Conservation (phyloP, 306 rosid genomes). For the Inga leiocalycina region DNA sequence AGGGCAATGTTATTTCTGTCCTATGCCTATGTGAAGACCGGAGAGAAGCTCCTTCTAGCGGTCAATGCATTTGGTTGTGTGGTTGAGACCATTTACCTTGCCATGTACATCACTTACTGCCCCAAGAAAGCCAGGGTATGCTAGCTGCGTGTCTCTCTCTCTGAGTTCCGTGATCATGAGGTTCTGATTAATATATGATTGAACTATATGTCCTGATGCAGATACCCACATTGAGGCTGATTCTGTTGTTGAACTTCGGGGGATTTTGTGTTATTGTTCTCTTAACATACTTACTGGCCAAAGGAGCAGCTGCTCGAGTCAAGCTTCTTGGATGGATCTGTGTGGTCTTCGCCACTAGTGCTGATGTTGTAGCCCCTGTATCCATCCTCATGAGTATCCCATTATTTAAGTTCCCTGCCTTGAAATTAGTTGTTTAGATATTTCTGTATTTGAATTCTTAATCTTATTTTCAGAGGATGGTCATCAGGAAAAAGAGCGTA, state of each 20-base stretch:
- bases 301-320: constrained; percentile 40
- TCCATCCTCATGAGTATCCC: constrained; percentile 61
- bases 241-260: constrained; percentile 68
- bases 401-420: background rate
- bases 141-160: background rate
- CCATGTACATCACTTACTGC: constrained; percentile 66
- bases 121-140: constrained; percentile 63
- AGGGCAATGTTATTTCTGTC: constrained; percentile 88
- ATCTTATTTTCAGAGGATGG: constrained; percentile 56
- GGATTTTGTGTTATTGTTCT: constrained; percentile 72
- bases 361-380: constrained; percentile 77
- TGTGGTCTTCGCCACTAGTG: constrained; percentile 73
- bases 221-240: constrained; percentile 66
- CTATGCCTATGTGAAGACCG: constrained; percentile 68
- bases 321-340: constrained; percentile 85
- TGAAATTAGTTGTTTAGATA: too few relatives aligned
- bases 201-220: constrained; percentile 28
- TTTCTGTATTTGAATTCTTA: background rate
- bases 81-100: constrained; percentile 82
- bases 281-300: constrained; percentile 53
- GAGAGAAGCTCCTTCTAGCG: constrained; percentile 73
- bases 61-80: constrained; percentile 78
- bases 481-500: constrained; percentile 85
- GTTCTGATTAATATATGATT: constrained; percentile 11
- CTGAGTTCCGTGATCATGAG: background rate